phyloP scores from a whole-genome alignment of 2,329 filamentous ascomycete species.

The Fusarium verrucosum region DNA sequence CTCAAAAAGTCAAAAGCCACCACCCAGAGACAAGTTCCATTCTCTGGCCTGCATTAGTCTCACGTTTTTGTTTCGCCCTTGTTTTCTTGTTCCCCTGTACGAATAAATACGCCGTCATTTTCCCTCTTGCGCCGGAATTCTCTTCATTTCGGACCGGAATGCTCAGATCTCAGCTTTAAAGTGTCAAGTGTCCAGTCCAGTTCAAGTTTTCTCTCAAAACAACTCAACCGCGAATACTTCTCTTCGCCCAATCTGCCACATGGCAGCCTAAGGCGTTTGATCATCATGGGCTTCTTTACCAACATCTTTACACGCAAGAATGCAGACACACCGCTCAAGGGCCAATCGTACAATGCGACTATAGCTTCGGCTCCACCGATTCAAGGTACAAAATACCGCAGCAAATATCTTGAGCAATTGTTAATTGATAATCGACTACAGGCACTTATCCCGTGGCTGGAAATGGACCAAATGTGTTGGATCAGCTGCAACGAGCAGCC shows the following conservation, averaged over 20 bases:
- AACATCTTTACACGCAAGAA: conserved; percentile 39
- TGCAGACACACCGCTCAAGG: conserved; percentile 29
- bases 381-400: conserved; percentile 27
- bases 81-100: not conserved
- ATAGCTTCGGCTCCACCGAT: conserved; percentile 39
- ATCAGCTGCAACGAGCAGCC: conserved; percentile 41
- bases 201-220: not conserved
- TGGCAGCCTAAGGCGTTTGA: conserved; percentile 32
- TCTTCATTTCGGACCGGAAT: conserved; percentile 24
- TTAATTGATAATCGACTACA: too few species aligned
- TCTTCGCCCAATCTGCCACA: conserved; percentile 15
- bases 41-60: conserved; percentile 16
- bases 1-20: conserved; percentile 13
- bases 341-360: conserved; percentile 42
- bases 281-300: conserved; percentile 44
- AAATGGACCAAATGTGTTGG: conserved; percentile 41
- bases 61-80: conserved; percentile 11
- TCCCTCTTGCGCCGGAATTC: too few species aligned
- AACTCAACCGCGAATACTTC: not conserved
- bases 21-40: not conserved
- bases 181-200: not conserved
- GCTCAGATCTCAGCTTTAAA: conserved; percentile 23
- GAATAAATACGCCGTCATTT: too few species aligned
- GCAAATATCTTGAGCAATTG: not conserved
- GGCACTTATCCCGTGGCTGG: conserved; percentile 43